Percentiles rank a stretch among this genome's conserved stretches.
Conservation (phyloP, 805 yeast genomes). For the Isabelozyma rhagii region DNA sequence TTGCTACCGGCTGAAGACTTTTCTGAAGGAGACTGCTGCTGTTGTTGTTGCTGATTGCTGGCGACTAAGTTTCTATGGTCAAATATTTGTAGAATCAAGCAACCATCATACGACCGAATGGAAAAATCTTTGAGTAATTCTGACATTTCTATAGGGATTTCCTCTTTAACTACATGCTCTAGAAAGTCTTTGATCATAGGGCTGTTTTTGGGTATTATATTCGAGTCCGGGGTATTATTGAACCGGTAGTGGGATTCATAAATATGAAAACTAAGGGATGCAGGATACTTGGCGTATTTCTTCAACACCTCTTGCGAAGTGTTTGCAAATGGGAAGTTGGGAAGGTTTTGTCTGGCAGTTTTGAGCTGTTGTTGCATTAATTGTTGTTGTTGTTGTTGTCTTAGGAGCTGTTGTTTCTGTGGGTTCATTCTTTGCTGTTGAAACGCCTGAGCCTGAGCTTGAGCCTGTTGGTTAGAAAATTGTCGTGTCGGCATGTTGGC, state of each 20-base stretch:
- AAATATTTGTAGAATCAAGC: constrained; percentile 77
- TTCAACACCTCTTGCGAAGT: constrained; percentile 69
- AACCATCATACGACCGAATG: constrained; percentile 83
- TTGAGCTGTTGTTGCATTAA: constrained; percentile 17
- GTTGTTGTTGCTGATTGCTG: not conserved
- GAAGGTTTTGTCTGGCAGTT: constrained; percentile 18
- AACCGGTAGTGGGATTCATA: constrained; percentile 89
- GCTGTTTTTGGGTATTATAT: constrained; percentile 70
- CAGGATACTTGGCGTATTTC: constrained; percentile 72
- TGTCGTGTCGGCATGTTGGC: not conserved
- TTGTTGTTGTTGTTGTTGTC: constrained; percentile 16
- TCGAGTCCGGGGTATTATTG: constrained; percentile 82
- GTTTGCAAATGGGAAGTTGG: constrained; percentile 58
- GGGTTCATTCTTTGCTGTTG: constrained; percentile 29
- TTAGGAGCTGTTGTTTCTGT: constrained; percentile 39
- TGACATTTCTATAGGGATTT: constrained; percentile 83
- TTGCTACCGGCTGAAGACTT: not conserved
- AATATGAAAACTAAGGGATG: constrained; percentile 85
- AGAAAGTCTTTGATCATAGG: constrained; percentile 77
- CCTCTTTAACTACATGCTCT: constrained; percentile 73
- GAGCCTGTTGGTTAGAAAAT: constrained; percentile 11
- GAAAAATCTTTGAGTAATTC: constrained; percentile 89
- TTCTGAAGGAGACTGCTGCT: not conserved
- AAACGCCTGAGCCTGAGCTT: constrained; percentile 13
- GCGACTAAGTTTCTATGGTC: constrained; percentile 66